Percentiles rank a stretch among this genome's conserved stretches.
Conservation (phyloP, 768 basidiomycete species). For the Cyclocybe aegerita region DNA sequence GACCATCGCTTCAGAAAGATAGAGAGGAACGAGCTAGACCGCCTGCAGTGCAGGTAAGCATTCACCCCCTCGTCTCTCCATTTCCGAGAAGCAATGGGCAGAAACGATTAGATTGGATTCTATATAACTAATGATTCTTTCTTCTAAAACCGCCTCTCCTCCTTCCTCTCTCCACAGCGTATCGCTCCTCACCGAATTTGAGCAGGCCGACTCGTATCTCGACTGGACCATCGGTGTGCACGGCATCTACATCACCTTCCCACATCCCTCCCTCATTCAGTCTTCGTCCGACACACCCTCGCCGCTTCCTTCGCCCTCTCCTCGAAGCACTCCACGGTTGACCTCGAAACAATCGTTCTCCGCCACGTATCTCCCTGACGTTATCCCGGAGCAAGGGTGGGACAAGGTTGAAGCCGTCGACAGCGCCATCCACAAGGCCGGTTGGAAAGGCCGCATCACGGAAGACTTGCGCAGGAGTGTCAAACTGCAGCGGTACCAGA, state of each 20-base stretch:
- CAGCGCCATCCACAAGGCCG: conserved; percentile 91
- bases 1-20: conserved; percentile 87
- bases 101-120: too few relatives aligned
- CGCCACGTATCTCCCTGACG: conserved; percentile 92
- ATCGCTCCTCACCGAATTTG: conserved; percentile 92
- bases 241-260: conserved; percentile 88
- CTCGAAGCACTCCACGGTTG: conserved; percentile 53
- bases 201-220: conserved; percentile 78
- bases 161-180: conserved; percentile 47
- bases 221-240: conserved; percentile 94
- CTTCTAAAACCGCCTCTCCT: neutral
- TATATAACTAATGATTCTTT: neutral
- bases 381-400: conserved; percentile 94
- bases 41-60: conserved; percentile 83
- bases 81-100: too few relatives aligned
- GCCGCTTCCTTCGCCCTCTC: conserved; percentile 56
- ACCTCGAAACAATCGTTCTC: conserved; percentile 62
- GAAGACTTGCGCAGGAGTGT: conserved; percentile 79
- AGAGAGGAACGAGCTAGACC: conserved; percentile 69
- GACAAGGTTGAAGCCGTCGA: conserved; percentile 85
- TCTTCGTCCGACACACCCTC: conserved; percentile 67
- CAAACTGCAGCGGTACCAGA: conserved; percentile 81
- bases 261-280: conserved; percentile 67
- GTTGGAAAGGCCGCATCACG: conserved; percentile 79
- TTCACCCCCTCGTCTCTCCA: conserved; percentile 11